Conservation (phyloP, 169 alveolate genomes). For the Cryptosporidium ryanae region DNA sequence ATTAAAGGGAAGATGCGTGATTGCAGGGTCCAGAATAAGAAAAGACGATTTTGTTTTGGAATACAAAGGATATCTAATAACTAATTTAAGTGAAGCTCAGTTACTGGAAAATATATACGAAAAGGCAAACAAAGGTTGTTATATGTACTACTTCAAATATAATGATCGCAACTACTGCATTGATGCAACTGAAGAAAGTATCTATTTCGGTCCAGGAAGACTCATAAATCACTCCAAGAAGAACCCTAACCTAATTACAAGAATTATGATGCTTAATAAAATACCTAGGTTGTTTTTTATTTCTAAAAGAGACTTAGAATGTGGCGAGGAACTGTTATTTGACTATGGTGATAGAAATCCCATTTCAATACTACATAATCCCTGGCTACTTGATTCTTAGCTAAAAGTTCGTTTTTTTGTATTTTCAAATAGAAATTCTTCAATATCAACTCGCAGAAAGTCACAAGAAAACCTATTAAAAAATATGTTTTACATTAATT, state of each 20-base stretch:
- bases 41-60: conserved; percentile 88
- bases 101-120: conserved; percentile 36
- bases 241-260: conserved; percentile 85
- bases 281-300: conserved; percentile 85
- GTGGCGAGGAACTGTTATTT: conserved; percentile 89
- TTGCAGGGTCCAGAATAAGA: conserved; percentile 85
- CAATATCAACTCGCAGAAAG: too few relatives aligned
- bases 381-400: conserved; percentile 80
- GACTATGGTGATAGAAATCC: conserved; percentile 90
- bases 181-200: conserved; percentile 89
- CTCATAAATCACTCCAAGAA: conserved; percentile 88
- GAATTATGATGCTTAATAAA: conserved; percentile 77
- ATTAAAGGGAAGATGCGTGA: conserved; percentile 87
- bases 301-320: conserved; percentile 82
- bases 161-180: conserved; percentile 83
- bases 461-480: too few relatives aligned
- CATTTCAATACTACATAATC: conserved; percentile 83
- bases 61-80: conserved; percentile 86
- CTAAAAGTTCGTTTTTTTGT: too few relatives aligned
- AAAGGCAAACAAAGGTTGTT: conserved; percentile 79
- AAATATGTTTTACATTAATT: too few relatives aligned
- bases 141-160: conserved; percentile 86
- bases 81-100: conserved; percentile 75
- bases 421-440: too few relatives aligned
- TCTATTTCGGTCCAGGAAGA: conserved; percentile 87